phyloP scores from a whole-genome alignment of 192 early-diverging fungal genomes.

The Entomortierella parvispora region DNA sequence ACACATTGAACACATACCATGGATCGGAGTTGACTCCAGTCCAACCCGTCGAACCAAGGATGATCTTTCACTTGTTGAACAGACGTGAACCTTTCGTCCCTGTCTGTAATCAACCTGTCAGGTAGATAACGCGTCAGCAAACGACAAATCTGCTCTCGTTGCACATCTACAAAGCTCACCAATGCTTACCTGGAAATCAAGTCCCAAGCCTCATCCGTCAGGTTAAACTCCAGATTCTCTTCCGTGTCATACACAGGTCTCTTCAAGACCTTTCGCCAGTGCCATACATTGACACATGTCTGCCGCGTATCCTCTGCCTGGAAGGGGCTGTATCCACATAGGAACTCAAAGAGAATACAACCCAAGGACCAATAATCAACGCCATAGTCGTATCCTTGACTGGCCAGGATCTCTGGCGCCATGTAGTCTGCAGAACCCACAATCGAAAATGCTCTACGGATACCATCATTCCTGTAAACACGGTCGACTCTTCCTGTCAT shows the following conservation, averaged over 20 bases:
- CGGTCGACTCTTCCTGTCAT: not conserved
- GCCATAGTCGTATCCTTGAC: slow-evolving; percentile 71
- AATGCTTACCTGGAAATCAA: slow-evolving; percentile 62
- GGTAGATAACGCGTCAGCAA: too few species aligned
- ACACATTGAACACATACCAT: too few species aligned
- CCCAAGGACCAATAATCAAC: slow-evolving; percentile 88
- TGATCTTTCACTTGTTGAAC: slow-evolving; percentile 39
- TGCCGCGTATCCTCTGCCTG: slow-evolving; percentile 72
- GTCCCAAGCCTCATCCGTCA: slow-evolving; percentile 81
- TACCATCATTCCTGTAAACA: slow-evolving; percentile 57
- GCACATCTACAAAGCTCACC: not conserved
- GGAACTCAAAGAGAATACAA: slow-evolving; percentile 78
- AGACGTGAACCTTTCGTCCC: slow-evolving; percentile 59
- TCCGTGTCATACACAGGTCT: slow-evolving; percentile 80
- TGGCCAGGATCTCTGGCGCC: slow-evolving; percentile 84
- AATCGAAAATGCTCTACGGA: slow-evolving; percentile 75
- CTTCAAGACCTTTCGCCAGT: slow-evolving; percentile 81
- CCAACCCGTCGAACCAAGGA: slow-evolving; percentile 38
- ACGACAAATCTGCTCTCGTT: too few species aligned
- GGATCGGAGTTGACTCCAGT: slow-evolving; percentile 56
- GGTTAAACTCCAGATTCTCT: slow-evolving; percentile 78
- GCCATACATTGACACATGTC: slow-evolving; percentile 88
- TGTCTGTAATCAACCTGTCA: slow-evolving; percentile 58
- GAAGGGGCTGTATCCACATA: slow-evolving; percentile 80
- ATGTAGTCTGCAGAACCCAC: slow-evolving; percentile 91